These are phyloP conservation scores for Stereum hirsutum DNA, from an alignment of 1,284 basidiomycete genomes.

Conservation along the genomic window DNA sequence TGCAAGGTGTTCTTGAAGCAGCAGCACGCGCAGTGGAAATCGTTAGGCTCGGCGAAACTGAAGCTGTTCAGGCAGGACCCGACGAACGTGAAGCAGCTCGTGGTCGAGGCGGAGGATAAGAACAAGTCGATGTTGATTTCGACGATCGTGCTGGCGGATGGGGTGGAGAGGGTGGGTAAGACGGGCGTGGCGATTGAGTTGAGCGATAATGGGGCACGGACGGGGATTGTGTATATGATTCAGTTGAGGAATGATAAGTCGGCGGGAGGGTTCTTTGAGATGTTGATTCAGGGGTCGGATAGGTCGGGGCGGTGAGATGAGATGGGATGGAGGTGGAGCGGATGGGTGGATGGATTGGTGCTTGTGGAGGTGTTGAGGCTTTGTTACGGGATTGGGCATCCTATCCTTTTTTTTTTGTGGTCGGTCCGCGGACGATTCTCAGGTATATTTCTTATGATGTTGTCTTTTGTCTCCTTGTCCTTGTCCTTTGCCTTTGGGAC, in stretches of 20 bases:
- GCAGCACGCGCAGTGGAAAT: conserved; percentile 95
- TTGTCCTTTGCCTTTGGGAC: too few species aligned
- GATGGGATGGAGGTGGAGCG: too few species aligned
- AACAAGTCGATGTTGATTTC: conserved; percentile 79
- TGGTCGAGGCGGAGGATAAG: conserved; percentile 85
- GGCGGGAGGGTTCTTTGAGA: conserved; percentile 80
- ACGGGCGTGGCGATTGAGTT: conserved; percentile 96
- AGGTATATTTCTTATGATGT: too few species aligned
- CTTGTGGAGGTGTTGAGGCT: too few species aligned
- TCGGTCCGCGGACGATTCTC: too few species aligned
- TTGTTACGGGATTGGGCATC: too few species aligned
- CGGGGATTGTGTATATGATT: conserved; percentile 98
- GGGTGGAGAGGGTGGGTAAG: conserved; percentile 95
- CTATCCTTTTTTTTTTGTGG: too few species aligned
- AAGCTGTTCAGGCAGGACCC: conserved; percentile 82
- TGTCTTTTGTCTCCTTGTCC: too few species aligned
- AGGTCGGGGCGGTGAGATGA: too few species aligned
- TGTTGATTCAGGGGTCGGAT: conserved; percentile 83
- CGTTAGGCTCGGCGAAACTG: conserved; percentile 80
- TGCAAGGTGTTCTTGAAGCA: conserved; percentile 98
- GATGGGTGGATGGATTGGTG: too few species aligned
- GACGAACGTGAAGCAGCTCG: conserved; percentile 90
- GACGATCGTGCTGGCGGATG: conserved; percentile 92
- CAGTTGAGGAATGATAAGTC: conserved; percentile 85
- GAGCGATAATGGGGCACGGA: conserved; percentile 81